These are phyloP conservation scores for Meripilus lineatus DNA, from an alignment of 1,284 basidiomycete species.

Conservation along the genomic window DNA sequence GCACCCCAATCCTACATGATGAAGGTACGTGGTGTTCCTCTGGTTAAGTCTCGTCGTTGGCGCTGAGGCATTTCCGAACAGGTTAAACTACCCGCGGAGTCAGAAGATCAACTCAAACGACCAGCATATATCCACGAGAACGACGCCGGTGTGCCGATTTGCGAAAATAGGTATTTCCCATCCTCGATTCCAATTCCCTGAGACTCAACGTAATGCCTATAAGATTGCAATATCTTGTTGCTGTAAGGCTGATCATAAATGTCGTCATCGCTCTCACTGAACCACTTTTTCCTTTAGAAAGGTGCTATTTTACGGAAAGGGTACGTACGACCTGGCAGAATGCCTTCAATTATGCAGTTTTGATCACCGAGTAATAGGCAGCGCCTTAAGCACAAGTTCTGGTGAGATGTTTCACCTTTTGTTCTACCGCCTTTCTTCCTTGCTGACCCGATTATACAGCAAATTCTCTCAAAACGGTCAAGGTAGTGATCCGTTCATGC, in stretches of 20 bases:
- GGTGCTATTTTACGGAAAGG: constrained; percentile 81
- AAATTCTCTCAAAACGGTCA: constrained; percentile 67
- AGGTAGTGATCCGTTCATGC: constrained; percentile 38
- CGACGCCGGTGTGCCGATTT: constrained; percentile 68
- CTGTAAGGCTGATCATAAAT: constrained; percentile 23
- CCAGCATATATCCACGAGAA: constrained; percentile 77
- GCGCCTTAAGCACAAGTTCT: constrained; percentile 73
- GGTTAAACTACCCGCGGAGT: constrained; percentile 81
- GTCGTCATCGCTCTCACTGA: neutral
- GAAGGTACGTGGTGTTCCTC: constrained; percentile 44
- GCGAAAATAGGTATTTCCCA: constrained; percentile 65
- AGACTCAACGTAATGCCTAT: neutral
- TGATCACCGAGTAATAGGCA: constrained; percentile 43
- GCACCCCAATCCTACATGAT: constrained; percentile 78
- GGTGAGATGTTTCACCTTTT: constrained; percentile 38
- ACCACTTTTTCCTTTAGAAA: constrained; percentile 31
- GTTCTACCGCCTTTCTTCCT: no score
- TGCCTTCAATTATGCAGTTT: constrained; percentile 10
- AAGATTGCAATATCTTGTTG: constrained; percentile 77
- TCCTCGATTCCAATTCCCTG: neutral
- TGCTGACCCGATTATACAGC: constrained; percentile 46
- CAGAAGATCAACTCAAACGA: constrained; percentile 73
- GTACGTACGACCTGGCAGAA: constrained; percentile 32
- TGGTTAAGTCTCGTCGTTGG: constrained; percentile 1
- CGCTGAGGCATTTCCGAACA: constrained; percentile 24